Evolutionary conservation across 371 early-diverging fungal species (phyloP).

Genomic region (Parasitella parasitica): DNA sequence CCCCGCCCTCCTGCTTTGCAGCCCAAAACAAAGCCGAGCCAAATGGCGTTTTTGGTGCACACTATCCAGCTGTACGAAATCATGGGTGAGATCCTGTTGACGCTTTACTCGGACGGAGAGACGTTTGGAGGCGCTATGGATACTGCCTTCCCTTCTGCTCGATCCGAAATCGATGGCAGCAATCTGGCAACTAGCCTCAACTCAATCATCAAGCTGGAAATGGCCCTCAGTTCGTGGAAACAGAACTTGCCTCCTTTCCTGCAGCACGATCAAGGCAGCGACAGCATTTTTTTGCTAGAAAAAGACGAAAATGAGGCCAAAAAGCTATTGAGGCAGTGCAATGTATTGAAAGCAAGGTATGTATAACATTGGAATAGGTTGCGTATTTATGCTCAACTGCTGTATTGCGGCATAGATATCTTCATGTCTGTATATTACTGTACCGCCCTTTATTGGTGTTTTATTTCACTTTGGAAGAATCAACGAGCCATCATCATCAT

Average conservation of each 20-base stretch:
- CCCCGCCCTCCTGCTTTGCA: constrained; percentile 18
- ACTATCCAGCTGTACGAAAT: constrained; percentile 27
- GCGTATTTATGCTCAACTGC: not conserved
- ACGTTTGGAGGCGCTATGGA: not conserved
- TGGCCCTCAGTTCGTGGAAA: constrained; percentile 23
- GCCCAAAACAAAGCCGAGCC: constrained; percentile 25
- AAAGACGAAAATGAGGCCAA: not conserved
- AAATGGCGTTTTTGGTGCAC: constrained; percentile 27
- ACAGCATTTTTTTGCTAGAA: not conserved
- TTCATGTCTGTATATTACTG: constrained; percentile 26
- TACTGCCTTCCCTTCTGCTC: not conserved
- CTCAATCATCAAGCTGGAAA: constrained; percentile 21
- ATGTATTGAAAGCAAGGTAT: constrained; percentile 28
- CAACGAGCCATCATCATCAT: not conserved
- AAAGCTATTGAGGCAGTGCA: constrained; percentile 22
- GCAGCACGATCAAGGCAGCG: not conserved
- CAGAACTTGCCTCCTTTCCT: constrained; percentile 24
- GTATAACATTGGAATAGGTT: not conserved
- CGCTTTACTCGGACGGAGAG: constrained; percentile 21
- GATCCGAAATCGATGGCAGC: constrained; percentile 9
- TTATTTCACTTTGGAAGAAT: constrained; percentile 27
- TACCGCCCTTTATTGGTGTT: constrained; percentile 28
- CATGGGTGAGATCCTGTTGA: constrained; percentile 29
- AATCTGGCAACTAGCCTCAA: constrained; percentile 14
- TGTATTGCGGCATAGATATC: constrained; percentile 17